Evolutionary conservation across 306 rosid species (phyloP), one percentile per base, ranked within the genome.

Genomic region (Malus fusca): DNA sequence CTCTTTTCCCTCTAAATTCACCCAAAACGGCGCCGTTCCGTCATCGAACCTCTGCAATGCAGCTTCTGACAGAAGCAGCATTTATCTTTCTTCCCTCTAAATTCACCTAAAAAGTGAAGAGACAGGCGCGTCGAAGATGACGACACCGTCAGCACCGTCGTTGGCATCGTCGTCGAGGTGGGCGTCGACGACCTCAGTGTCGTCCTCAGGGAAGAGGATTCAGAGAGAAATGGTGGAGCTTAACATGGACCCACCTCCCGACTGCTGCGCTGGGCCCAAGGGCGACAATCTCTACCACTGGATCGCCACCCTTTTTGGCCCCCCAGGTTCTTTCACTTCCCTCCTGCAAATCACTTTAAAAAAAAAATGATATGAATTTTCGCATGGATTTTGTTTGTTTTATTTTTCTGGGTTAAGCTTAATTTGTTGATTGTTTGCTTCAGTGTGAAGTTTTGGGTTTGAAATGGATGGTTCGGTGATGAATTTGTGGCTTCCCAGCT

Each of bases 221-320:
- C 98, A 88, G 70, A 87, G 88, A 37, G 98, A 94, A 77, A 91
- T 94, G 98, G 81, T 67, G 35, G 97, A 91, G 78, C 91, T 94
- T 58, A 85, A 88, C 88, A 71, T 59, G 60, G 93, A 91, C 61
- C 93, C 97, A 56, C 96, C 98, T 82, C 87, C 91, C 10, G 79
- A 87, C 48, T 94, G 90, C 84, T 90, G 92, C 33, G 98, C 97
- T 33, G 97, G 98, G 6, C 97, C 98, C 26, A 94, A 91, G 82
- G 98, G 98, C 19, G 98, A 94, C 82, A 94, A 94, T 74, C 92
- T 94, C 75, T 94, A 91, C 75, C 91, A 94, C 69, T 94, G 98
- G 97, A 82, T 94, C 55, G 98, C 97, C n/a, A 88, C 97, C 60
- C 75, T 94, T 52, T 82, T 90, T 15, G 98, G 98, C 3, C 85